A percentile compares a stretch with the other conserved stretches of the same genome.
These are phyloP conservation scores for Citrus unshiu DNA, from an alignment of 345 rosid species.

Conservation along the genomic window DNA sequence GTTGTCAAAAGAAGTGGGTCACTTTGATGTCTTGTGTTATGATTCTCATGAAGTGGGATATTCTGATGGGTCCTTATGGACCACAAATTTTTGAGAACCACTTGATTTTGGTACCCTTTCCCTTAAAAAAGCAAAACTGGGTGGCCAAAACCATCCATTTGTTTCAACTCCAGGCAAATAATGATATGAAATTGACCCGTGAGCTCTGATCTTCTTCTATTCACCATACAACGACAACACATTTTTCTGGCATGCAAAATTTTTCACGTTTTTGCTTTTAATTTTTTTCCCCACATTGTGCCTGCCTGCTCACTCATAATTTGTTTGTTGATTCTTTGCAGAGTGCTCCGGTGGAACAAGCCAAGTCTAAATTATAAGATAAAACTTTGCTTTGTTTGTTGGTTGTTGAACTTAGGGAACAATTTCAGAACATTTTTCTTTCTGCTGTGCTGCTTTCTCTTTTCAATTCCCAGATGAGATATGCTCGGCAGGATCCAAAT, in stretches of 20 bases:
- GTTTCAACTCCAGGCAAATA: background rate
- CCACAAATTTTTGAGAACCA: background rate
- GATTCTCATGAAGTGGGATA: background rate
- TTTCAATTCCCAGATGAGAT: background rate
- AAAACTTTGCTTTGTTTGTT: background rate
- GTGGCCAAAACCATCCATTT: background rate
- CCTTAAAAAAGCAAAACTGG: background rate
- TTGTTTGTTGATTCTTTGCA: constrained; percentile 29
- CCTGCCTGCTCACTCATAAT: background rate
- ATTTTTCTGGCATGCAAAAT: background rate
- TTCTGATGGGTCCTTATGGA: background rate
- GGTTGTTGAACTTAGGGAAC: background rate
- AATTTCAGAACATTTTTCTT: background rate
- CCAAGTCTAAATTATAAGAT: constrained; percentile 38
- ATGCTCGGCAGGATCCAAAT: background rate
- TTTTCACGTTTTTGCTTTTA: no score
- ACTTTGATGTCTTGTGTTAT: background rate
- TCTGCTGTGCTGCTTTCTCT: background rate
- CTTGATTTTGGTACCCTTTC: background rate
- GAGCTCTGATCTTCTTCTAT: background rate
- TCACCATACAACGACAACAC: background rate
- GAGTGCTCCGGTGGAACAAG: constrained; percentile 57
- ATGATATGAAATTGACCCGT: background rate
- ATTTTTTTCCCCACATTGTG: no score
- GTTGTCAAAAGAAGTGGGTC: background rate